Conservation (phyloP, 208 protist species). For the Histomonas meleagridis region DNA sequence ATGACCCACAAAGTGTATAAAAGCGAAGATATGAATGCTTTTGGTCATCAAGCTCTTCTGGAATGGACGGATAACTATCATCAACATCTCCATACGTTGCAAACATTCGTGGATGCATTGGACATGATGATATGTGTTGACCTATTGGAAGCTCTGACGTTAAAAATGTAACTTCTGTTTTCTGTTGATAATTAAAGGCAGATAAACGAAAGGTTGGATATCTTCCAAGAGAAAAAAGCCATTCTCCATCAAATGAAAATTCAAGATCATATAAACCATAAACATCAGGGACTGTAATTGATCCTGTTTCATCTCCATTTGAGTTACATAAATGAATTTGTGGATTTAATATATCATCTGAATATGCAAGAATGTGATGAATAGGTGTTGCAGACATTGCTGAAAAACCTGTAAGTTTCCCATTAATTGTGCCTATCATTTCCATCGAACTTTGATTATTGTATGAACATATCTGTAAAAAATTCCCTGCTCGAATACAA, state of each 20-base stretch:
- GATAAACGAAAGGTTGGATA: conserved; percentile 30
- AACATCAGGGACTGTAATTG: neutral
- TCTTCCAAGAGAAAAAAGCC: neutral
- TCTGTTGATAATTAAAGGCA: neutral
- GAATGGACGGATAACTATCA: neutral
- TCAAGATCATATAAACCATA: neutral
- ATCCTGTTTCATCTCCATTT: neutral
- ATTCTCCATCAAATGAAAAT: conserved; percentile 3
- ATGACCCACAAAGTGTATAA: neutral
- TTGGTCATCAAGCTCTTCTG: neutral
- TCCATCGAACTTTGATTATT: neutral
- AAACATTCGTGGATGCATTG: neutral
- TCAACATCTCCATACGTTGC: conserved; percentile 17
- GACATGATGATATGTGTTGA: neutral
- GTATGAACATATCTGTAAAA: conserved; percentile 24
- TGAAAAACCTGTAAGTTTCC: conserved; percentile 11
- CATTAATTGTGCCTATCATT: neutral
- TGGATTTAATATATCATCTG: neutral
- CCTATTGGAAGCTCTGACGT: neutral
- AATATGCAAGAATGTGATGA: neutral
- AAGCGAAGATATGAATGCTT: neutral
- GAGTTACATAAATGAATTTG: neutral
- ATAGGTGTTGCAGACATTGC: neutral
- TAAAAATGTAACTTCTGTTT: neutral
- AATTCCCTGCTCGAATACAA: neutral